A percentile compares a stretch with the other conserved stretches of the same genome.
Conservation (phyloP, 768 basidiomycete species). For the Myochromella boudieri region DNA sequence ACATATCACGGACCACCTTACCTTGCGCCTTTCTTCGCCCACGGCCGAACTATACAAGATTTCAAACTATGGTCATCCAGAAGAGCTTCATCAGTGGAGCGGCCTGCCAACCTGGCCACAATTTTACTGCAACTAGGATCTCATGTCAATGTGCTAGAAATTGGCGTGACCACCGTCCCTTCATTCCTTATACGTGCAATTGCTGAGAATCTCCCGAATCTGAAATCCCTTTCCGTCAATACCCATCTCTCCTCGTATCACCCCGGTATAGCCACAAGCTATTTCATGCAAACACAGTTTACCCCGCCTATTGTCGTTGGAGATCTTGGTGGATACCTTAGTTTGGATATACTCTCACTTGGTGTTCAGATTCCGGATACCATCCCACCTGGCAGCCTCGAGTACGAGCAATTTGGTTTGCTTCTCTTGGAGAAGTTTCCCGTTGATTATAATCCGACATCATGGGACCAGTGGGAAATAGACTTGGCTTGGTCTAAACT, state of each 20-base stretch:
- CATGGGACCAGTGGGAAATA: slow-evolving; percentile 14
- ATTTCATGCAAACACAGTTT: slow-evolving; percentile 1
- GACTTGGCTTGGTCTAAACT: slow-evolving; percentile 15
- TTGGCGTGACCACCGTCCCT: slow-evolving; percentile 18
- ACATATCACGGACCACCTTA: slow-evolving; percentile 20
- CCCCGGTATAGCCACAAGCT: slow-evolving; percentile 14
- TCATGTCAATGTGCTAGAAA: slow-evolving; percentile 10
- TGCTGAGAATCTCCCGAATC: slow-evolving; percentile 10
- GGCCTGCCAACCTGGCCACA: slow-evolving; percentile 10
- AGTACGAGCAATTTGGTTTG: slow-evolving; percentile 1
- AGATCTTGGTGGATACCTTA: not conserved
- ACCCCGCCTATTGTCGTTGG: slow-evolving; percentile 2
- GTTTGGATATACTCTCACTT: slow-evolving; percentile 10
- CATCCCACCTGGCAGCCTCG: not conserved
- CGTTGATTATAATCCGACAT: slow-evolving; percentile 6
- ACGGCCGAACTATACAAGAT: slow-evolving; percentile 10
- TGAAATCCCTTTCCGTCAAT: slow-evolving; percentile 18
- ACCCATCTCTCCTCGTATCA: slow-evolving; percentile 20
- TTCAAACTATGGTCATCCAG: slow-evolving; percentile 21
- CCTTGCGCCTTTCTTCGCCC: slow-evolving; percentile 14
- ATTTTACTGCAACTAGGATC: slow-evolving; percentile 16
- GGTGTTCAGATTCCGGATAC: slow-evolving; percentile 10
- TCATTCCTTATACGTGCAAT: slow-evolving; percentile 15
- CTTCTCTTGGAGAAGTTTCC: slow-evolving; percentile 10
- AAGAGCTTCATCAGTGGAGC: slow-evolving; percentile 13